These are phyloP conservation scores for Puccinia triticina DNA, from an alignment of 1,284 basidiomycete genomes.

Conservation along the genomic window DNA sequence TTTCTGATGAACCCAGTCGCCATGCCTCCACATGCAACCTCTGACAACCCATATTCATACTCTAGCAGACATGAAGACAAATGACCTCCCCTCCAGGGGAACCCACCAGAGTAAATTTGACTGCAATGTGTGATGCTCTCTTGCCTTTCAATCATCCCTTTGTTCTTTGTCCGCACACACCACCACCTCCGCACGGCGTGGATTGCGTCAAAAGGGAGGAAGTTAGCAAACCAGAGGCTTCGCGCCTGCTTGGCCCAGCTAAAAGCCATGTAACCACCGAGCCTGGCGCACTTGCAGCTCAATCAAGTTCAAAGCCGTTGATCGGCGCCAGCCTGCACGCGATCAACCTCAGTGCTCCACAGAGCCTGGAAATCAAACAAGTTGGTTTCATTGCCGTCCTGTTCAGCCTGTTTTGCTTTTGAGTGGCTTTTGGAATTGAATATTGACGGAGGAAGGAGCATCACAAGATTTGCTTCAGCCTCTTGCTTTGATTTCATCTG, in stretches of 20 bases:
- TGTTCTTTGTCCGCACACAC: background rate
- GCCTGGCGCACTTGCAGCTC: background rate
- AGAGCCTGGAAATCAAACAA: background rate
- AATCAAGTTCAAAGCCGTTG: background rate
- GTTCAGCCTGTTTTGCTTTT: too few relatives aligned
- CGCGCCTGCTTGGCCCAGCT: background rate
- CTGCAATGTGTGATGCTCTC: background rate
- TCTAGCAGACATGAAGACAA: background rate
- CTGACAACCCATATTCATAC: background rate
- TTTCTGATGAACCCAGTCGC: background rate
- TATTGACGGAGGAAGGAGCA: too few relatives aligned
- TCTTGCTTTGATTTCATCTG: too few relatives aligned
- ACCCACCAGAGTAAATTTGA: background rate
- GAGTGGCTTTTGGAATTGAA: too few relatives aligned
- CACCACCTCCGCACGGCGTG: background rate
- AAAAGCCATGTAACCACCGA: conserved; percentile 3
- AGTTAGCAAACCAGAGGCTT: background rate
- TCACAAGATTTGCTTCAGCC: too few relatives aligned
- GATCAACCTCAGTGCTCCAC: background rate
- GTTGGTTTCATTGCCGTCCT: too few relatives aligned
- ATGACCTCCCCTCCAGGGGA: background rate
- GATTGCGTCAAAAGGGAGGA: background rate
- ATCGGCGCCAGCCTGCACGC: background rate
- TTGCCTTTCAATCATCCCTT: background rate
- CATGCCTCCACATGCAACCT: background rate